Evolutionary conservation across 1,284 basidiomycete species (phyloP).

Genomic region (Tilletia indica): DNA sequence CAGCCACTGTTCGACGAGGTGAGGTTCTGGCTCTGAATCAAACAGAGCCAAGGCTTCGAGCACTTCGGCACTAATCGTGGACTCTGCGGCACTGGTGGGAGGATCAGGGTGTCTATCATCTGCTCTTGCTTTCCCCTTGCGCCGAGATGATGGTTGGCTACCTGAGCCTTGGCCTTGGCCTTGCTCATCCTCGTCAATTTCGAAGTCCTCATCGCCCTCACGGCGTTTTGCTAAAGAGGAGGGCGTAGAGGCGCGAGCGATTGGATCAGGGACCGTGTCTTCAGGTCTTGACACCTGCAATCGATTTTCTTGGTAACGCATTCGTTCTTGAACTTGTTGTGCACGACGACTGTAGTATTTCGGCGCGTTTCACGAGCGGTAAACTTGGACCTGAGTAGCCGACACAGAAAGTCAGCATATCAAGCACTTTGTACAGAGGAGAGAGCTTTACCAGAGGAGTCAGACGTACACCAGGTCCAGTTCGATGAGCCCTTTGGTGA

Average conservation of each 20-base stretch:
- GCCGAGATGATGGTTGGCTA: too few relatives aligned
- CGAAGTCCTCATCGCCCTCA: too few relatives aligned
- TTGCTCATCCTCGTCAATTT: too few relatives aligned
- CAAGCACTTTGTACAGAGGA: neutral
- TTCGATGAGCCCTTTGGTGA: constrained; percentile 1
- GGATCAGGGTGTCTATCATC: too few relatives aligned
- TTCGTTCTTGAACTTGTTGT: neutral
- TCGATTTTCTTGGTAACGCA: neutral
- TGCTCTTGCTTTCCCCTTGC: too few relatives aligned
- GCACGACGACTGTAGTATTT: neutral
- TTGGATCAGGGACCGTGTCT: too few relatives aligned
- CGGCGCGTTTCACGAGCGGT: neutral
- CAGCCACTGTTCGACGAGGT: neutral
- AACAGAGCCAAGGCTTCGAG: neutral
- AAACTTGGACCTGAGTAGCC: neutral
- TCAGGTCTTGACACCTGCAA: neutral
- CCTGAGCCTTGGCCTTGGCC: too few relatives aligned
- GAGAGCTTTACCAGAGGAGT: neutral
- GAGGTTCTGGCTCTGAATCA: neutral
- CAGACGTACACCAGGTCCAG: neutral
- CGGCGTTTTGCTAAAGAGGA: too few relatives aligned
- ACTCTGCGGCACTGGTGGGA: too few relatives aligned
- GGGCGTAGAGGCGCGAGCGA: too few relatives aligned
- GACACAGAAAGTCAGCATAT: neutral
- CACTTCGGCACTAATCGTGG: too few relatives aligned